phyloP scores from a whole-genome alignment of 371 early-diverging fungal species.

The Polyrhizophydium stewartii region DNA sequence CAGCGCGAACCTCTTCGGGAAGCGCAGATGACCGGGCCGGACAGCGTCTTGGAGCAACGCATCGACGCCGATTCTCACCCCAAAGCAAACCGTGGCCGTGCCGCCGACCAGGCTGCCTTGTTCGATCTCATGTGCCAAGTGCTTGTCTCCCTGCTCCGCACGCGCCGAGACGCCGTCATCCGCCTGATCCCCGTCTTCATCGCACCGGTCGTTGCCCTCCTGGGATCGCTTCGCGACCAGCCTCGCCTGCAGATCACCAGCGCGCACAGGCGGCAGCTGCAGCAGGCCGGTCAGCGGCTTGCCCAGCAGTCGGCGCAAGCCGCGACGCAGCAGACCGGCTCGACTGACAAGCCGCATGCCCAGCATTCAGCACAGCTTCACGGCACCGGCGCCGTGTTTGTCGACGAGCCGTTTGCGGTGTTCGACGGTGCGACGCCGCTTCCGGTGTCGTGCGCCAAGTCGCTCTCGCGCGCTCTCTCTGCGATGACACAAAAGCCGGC shows the following conservation, averaged over 20 bases:
- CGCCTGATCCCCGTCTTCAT: conserved; percentile 20
- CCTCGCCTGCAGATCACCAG: neutral
- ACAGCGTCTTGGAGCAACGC: too few species aligned
- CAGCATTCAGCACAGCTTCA: too few species aligned
- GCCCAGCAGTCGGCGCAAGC: conserved; percentile 1
- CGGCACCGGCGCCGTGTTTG: too few species aligned
- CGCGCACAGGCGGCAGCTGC: neutral
- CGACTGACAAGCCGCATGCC: too few species aligned
- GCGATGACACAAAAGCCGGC: conserved; percentile 34
- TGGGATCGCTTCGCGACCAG: neutral
- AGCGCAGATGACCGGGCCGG: too few species aligned
- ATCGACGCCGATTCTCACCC: too few species aligned
- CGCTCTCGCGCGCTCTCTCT: conserved; percentile 51
- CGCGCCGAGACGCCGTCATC: conserved; percentile 20
- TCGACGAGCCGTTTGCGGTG: conserved; percentile 4
- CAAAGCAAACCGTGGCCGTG: neutral
- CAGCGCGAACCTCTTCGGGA: too few species aligned
- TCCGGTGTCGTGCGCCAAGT: conserved; percentile 44
- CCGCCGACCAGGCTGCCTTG: neutral
- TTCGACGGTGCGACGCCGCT: conserved; percentile 40
- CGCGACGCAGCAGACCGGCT: too few species aligned
- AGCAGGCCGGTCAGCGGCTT: neutral
- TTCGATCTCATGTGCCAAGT: conserved; percentile 29
- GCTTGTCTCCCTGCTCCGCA: conserved; percentile 17
- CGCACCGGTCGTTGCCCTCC: conserved; percentile 1